Evolutionary conservation across 257 asterid species (phyloP).

Genomic region (Sherardia arvensis): DNA sequence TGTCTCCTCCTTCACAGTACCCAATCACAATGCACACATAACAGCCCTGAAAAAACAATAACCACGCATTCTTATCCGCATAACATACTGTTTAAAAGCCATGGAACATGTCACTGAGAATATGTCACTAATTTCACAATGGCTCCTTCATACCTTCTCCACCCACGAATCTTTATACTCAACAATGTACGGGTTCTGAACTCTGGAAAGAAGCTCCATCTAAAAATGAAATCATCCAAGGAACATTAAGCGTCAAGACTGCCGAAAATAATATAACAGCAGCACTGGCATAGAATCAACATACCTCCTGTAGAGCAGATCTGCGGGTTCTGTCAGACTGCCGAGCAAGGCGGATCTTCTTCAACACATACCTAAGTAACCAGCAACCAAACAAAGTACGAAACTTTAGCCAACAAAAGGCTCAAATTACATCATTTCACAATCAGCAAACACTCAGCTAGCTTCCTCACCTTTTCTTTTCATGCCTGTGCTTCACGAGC

Average conservation of each 20-base stretch:
- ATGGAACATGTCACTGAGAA: not conserved
- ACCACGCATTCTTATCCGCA: not conserved
- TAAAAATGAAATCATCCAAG: conserved; percentile 22
- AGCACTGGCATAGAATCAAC: not conserved
- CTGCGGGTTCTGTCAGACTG: conserved; percentile 96
- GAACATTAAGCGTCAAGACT: conserved; percentile 3
- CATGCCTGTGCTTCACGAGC: conserved; percentile 89
- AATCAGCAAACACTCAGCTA: not conserved
- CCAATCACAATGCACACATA: conserved; percentile 96
- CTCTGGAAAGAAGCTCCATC: conserved; percentile 98
- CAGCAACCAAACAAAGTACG: conserved; percentile 15
- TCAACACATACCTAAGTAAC: conserved; percentile 97
- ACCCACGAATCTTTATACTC: conserved; percentile 99
- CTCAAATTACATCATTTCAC: not conserved
- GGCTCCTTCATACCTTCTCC: conserved; percentile 61
- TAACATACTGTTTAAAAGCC: not conserved
- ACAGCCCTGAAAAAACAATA: conserved; percentile 65
- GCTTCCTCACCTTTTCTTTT: conserved; percentile 73
- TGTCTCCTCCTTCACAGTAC: conserved; percentile 98
- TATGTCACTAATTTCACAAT: too few species aligned
- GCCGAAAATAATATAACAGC: not conserved
- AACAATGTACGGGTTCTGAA: conserved; percentile 67
- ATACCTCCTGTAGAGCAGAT: conserved; percentile 98
- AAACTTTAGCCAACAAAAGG: conserved; percentile 3
- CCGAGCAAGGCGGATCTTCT: conserved; percentile 97